Conservation (phyloP, 2,329 filamentous ascomycete species). For the Microdochium bolleyi region DNA sequence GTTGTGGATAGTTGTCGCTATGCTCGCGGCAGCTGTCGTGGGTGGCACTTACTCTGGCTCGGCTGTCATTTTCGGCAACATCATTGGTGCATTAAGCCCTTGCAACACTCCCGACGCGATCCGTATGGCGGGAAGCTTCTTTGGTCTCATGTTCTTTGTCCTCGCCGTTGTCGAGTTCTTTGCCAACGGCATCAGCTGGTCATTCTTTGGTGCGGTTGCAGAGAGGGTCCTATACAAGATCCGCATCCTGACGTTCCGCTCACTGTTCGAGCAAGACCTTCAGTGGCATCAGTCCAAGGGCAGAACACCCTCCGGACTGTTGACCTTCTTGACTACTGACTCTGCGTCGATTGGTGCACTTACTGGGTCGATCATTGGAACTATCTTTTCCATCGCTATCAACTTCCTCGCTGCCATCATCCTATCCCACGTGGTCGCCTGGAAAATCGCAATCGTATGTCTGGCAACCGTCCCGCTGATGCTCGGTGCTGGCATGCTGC, state of each 20-base stretch:
- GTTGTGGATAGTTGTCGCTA: conserved; percentile 28
- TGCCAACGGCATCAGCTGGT: conserved; percentile 51
- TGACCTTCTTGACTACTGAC: conserved; percentile 64
- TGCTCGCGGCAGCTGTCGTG: conserved; percentile 41
- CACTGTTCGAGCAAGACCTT: conserved; percentile 57
- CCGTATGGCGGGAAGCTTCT: conserved; percentile 22
- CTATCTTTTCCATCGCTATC: conserved; percentile 57
- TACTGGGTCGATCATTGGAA: conserved; percentile 63
- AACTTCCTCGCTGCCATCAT: conserved; percentile 63
- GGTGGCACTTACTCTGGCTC: conserved; percentile 45
- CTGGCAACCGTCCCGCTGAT: conserved; percentile 61
- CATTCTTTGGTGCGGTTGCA: conserved; percentile 44
- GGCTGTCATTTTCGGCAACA: conserved; percentile 46
- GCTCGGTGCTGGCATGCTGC: conserved; percentile 61
- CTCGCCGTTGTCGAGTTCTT: conserved; percentile 48
- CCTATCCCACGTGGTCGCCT: conserved; percentile 62
- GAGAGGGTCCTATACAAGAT: conserved; percentile 59
- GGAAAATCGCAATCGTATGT: conserved; percentile 69
- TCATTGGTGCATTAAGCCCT: conserved; percentile 40
- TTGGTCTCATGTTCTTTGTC: conserved; percentile 35
- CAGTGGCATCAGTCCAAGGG: conserved; percentile 63
- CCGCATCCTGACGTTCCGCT: conserved; percentile 55
- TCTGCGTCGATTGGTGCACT: conserved; percentile 59
- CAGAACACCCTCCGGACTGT: conserved; percentile 51
- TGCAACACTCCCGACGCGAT: conserved; percentile 32